Evolutionary conservation across 306 rosid genomes (phyloP).

Genomic region (Dryas alaskensis): DNA sequence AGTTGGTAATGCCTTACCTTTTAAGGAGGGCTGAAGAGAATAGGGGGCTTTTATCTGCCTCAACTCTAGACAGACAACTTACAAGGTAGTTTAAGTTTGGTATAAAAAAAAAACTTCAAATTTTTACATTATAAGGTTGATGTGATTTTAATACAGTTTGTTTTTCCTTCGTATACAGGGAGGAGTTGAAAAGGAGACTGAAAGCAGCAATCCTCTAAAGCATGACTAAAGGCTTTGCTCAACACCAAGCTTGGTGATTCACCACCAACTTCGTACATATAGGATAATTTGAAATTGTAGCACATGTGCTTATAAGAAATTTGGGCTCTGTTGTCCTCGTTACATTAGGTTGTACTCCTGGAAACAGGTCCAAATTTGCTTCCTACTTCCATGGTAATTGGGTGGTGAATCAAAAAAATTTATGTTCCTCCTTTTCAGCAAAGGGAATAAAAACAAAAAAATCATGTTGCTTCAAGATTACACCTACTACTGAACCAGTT

Average conservation of each 20-base stretch:
- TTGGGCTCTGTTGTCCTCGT: background rate
- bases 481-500: background rate
- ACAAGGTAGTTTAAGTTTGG: slow-evolving; percentile 45
- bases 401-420: background rate
- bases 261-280: slow-evolving; percentile 9
- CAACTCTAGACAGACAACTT: slow-evolving; percentile 60
- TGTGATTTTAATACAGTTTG: slow-evolving; percentile 10
- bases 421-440: background rate
- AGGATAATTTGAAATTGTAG: slow-evolving; percentile 4
- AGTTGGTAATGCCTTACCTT: slow-evolving; percentile 78
- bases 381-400: background rate
- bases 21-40: slow-evolving; percentile 91
- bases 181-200: slow-evolving; percentile 64
- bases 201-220: slow-evolving; percentile 35
- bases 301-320: background rate
- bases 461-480: background rate
- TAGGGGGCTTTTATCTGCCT: slow-evolving; percentile 72
- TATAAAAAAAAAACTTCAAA: no score
- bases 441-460: background rate
- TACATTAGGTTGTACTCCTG: background rate
- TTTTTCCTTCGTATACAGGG: slow-evolving; percentile 30
- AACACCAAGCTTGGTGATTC: background rate
- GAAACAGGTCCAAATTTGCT: background rate
- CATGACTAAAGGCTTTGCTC: background rate
- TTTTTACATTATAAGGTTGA: no score